A percentile compares a stretch with the other conserved stretches of the same genome.
Conservation (phyloP, 2,329 filamentous ascomycete species). For the Fusarium fracticaudum region DNA sequence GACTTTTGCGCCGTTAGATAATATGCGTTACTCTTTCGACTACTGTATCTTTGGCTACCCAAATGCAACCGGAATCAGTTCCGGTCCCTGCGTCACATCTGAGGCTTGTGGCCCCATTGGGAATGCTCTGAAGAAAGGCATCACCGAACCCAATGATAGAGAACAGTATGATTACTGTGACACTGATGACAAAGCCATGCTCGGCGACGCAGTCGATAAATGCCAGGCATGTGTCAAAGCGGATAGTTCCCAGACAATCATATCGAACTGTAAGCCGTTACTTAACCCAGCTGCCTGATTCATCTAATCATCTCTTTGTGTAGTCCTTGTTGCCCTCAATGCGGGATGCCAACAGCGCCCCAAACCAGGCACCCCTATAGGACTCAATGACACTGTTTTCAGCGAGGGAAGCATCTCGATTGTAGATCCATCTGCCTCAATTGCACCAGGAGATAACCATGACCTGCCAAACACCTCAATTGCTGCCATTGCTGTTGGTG, state of each 20-base stretch:
- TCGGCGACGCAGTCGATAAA: conserved; percentile 45
- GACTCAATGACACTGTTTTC: conserved; percentile 59
- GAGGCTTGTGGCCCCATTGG: conserved; percentile 60
- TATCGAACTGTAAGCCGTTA: conserved; percentile 59
- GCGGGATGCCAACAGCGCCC: conserved; percentile 62
- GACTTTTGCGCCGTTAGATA: conserved; percentile 53
- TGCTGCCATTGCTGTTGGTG: conserved; percentile 55
- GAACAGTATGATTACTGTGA: conserved; percentile 60
- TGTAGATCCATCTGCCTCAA: conserved; percentile 46
- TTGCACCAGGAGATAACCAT: conserved; percentile 11
- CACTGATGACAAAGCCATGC: conserved; percentile 51
- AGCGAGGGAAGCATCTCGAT: conserved; percentile 46
- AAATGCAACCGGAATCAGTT: conserved; percentile 56
- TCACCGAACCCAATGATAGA: conserved; percentile 47
- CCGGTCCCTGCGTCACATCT: conserved; percentile 61
- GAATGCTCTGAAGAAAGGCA: conserved; percentile 52
- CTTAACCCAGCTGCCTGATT: not conserved
- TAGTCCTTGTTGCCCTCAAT: conserved; percentile 61
- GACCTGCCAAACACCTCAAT: conserved; percentile 53
- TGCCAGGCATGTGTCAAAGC: conserved; percentile 60
- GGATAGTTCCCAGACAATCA: conserved; percentile 52
- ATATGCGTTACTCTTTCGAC: conserved; percentile 62
- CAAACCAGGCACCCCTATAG: conserved; percentile 47
- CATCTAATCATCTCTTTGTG: not conserved
- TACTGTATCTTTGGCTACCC: conserved; percentile 64